These are phyloP conservation scores for Backusella parvicylindrica DNA, from an alignment of 192 early-diverging fungal species.

Conservation along the genomic window DNA sequence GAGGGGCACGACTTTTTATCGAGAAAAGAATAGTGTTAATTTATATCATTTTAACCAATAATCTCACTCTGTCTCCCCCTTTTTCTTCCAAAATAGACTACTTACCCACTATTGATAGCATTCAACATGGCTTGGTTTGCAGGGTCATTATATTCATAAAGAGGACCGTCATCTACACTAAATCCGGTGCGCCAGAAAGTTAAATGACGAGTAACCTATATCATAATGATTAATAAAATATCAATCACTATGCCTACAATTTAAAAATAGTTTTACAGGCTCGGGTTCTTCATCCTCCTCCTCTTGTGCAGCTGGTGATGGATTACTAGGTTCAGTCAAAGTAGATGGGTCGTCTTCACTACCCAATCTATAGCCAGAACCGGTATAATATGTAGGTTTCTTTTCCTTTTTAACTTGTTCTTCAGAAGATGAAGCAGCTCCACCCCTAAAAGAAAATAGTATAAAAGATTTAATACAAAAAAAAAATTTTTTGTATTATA, in stretches of 20 bases:
- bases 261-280: slow-evolving; percentile 10
- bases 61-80: background rate
- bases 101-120: slow-evolving; percentile 85
- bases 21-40: background rate
- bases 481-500: background rate
- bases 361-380: slow-evolving; percentile 49
- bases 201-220: slow-evolving; percentile 65
- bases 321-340: background rate
- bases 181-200: slow-evolving; percentile 98
- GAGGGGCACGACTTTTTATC: slow-evolving; percentile 71
- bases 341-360: slow-evolving; percentile 50
- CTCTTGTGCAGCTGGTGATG: background rate
- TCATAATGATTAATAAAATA: background rate
- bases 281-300: slow-evolving; percentile 3
- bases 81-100: background rate
- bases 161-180: slow-evolving; percentile 89
- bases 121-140: slow-evolving; percentile 80
- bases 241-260: background rate
- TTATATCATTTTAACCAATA: background rate
- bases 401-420: background rate
- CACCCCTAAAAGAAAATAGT: slow-evolving; percentile 14
- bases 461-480: background rate
- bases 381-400: slow-evolving; percentile 29
- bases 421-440: slow-evolving; percentile 5
- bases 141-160: slow-evolving; percentile 84